phyloP scores from a whole-genome alignment of 495 filamentous ascomycete species.

The Chaetomium tenue region DNA sequence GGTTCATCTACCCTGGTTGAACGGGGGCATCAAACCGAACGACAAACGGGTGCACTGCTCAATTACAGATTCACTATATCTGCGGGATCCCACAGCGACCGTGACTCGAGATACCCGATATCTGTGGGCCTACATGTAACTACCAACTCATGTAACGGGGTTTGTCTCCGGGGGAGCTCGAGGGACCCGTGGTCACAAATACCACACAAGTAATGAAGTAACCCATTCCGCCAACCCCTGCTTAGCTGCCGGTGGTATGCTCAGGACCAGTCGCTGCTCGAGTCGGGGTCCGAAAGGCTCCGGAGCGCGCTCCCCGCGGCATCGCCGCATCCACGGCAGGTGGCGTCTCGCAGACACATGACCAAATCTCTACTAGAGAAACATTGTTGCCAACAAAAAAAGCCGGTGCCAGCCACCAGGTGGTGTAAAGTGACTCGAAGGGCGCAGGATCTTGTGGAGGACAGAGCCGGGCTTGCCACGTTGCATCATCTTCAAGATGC shows the following conservation, averaged over 20 bases:
- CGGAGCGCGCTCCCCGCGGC: not conserved
- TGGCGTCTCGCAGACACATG: not conserved
- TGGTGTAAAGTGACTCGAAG: conserved; percentile 3
- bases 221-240: not conserved
- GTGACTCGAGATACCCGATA: not conserved
- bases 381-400: not conserved
- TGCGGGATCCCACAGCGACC: not conserved
- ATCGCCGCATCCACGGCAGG: not conserved
- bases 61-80: not conserved
- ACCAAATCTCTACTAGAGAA: not conserved
- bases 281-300: not conserved
- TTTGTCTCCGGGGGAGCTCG: not conserved
- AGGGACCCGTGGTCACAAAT: not conserved
- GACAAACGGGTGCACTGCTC: not conserved
- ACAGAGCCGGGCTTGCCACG: not conserved
- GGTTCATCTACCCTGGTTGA: no score
- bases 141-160: not conserved
- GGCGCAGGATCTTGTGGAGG: conserved; percentile 3
- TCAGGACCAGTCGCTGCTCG: not conserved
- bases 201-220: not conserved
- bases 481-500: conserved; percentile 7
- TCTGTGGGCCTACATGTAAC: not conserved
- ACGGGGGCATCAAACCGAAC: not conserved
- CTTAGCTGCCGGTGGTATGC: not conserved
- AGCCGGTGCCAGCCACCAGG: not conserved